Evolutionary conservation across 169 alveolate genomes (phyloP), one percentile per base, ranked within the genome.

Genomic region (Cryptosporidium muris): DNA sequence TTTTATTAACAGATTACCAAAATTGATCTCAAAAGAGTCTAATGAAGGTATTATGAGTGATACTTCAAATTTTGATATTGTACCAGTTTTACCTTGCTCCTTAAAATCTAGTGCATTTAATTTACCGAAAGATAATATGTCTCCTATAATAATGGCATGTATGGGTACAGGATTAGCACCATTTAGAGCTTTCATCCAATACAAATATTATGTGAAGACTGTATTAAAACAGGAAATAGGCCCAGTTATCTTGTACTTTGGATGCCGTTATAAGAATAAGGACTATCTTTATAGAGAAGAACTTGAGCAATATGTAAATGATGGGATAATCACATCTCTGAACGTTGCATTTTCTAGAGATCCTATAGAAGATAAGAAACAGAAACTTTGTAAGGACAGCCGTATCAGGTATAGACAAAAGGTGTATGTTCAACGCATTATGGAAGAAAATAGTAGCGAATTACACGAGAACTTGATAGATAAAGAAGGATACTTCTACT

Each of bases 161-260:
- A 82, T 91, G 80, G 94, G 94, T 9, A 91, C 92, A 45, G 94
- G 94, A 8, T 63, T 91, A 48, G 91, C 92, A 42, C 94, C 93
- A 42, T 91, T 88, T 88, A 82, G 91, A 53, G 91, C 93, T 47
- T 91, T 91, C 56, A 48, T 91, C 62, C 82, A 91, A 52, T 88
- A 91, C 82, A 80, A 89, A 11, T 81, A 88, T 45, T 66, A 52
- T 48, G 63, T 68, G 38, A 65, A 80, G 80, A 63, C 51, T 54
- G 67, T 54, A 43, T 56, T 80, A 42, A 81, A 81, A 25, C 60
- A 88, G 48, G 89, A 88, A 47, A 64, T 74, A 51, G 89, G 88
- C 36, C 90, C 90, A 52, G 90, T 90, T 37, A 81, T 85, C 66
- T 65, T 91, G 38, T 89, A 85, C 68, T 91, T 68, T 81, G 94